Evolutionary conservation across 2,329 filamentous ascomycete species (phyloP).

Genomic region (Hortaea sp.): DNA sequence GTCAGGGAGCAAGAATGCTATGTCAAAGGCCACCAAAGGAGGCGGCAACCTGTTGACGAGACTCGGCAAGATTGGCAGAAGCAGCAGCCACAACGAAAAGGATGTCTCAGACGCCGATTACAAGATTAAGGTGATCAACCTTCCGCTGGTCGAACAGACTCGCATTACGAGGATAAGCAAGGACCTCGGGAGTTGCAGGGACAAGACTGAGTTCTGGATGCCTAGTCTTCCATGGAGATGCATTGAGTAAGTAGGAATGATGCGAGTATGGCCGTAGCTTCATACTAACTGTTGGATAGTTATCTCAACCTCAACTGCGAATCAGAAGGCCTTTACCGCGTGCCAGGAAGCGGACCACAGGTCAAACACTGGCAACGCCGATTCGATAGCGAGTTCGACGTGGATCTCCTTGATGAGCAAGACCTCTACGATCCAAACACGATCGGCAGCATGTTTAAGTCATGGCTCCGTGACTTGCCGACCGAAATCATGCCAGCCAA

Average conservation of each 20-base stretch:
- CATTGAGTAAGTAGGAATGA: slow-evolving; percentile 55
- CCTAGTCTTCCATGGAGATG: slow-evolving; percentile 89
- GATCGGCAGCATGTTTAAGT: slow-evolving; percentile 90
- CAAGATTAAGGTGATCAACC: slow-evolving; percentile 71
- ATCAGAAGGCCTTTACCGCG: slow-evolving; percentile 84
- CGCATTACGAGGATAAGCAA: slow-evolving; percentile 87
- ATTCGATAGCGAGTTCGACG: slow-evolving; percentile 73
- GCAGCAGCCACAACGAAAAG: slow-evolving; percentile 59
- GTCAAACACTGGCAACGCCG: slow-evolving; percentile 88
- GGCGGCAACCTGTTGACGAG: slow-evolving; percentile 15
- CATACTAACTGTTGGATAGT: slow-evolving; percentile 25
- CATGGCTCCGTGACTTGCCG: slow-evolving; percentile 88
- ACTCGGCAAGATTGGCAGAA: slow-evolving; percentile 21
- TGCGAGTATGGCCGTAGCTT: too few relatives aligned
- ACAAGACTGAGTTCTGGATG: slow-evolving; percentile 99
- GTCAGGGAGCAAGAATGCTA: slow-evolving; percentile 18
- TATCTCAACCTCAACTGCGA: slow-evolving; percentile 94
- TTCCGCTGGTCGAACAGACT: slow-evolving; percentile 78
- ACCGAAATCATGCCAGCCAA: slow-evolving; percentile 86
- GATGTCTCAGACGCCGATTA: slow-evolving; percentile 67
- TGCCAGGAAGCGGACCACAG: slow-evolving; percentile 80
- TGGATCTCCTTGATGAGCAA: slow-evolving; percentile 77
- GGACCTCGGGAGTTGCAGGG: slow-evolving; percentile 72
- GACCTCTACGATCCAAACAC: slow-evolving; percentile 95
- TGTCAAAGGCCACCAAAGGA: slow-evolving; percentile 15